Conservation (phyloP, 2,329 filamentous ascomycete species). For the Colletotrichum musicola region DNA sequence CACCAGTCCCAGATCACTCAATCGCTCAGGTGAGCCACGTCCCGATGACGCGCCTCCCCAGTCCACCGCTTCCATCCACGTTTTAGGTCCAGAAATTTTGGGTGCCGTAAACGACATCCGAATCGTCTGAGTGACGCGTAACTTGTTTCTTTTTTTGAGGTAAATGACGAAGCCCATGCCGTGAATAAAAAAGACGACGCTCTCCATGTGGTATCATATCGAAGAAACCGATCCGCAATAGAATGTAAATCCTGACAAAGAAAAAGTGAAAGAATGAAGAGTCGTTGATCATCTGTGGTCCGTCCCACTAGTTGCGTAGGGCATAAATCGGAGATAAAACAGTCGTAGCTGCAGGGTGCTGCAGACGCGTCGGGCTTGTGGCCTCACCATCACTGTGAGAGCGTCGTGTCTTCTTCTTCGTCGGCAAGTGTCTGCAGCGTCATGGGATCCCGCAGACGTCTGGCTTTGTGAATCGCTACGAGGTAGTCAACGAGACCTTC, state of each 20-base stretch:
- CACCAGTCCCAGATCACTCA: neutral
- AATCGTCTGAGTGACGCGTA: neutral
- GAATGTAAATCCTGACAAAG: constrained; percentile 33
- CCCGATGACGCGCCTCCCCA: constrained; percentile 6
- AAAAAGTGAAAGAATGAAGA: constrained; percentile 20
- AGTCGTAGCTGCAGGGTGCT: constrained; percentile 16
- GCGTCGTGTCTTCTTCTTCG: constrained; percentile 30
- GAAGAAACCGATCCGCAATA: constrained; percentile 33
- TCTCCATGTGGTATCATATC: constrained; percentile 41
- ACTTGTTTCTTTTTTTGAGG: constrained; percentile 3
- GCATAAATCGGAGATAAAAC: constrained; percentile 24
- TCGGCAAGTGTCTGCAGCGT: constrained; percentile 26
- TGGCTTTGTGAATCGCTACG: constrained; percentile 61
- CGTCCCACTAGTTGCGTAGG: constrained; percentile 7
- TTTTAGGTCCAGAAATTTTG: constrained; percentile 4
- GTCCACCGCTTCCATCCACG: constrained; percentile 9
- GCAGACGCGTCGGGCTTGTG: constrained; percentile 9
- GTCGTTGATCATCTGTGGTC: constrained; percentile 32
- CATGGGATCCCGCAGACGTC: constrained; percentile 46
- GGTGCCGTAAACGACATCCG: constrained; percentile 13
- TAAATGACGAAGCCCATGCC: constrained; percentile 30
- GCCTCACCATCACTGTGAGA: constrained; percentile 1
- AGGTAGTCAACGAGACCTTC: constrained; percentile 66
- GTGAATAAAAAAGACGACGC: constrained; percentile 26
- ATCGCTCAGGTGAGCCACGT: constrained; percentile 1